Base-by-base conservation (phyloP, 305 asterid species). In the Fraxinus greggii region DNA sequence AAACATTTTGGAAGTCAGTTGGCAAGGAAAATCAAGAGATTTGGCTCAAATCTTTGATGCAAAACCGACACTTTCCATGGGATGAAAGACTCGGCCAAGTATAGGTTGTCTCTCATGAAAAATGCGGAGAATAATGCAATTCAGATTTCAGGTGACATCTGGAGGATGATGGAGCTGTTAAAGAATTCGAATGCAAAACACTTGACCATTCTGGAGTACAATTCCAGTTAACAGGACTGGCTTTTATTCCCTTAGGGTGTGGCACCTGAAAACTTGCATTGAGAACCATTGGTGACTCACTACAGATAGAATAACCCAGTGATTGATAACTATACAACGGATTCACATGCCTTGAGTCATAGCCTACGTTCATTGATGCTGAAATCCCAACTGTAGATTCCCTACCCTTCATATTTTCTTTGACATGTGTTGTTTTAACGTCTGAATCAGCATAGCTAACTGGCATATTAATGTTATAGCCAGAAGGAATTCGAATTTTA, bases 151-250 rank as follows among this genome's bases (percentile, higher is more conserved):
- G 84, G 75, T 79, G 89, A 75, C 73, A 78, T 19, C 77, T 40
- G 38, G 89, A 59, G 21, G 89, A 86, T 70, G 85, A 51, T 19
- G 91, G 67, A 81, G 82, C 83, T 29, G 77, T 54, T 3, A 86
- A 76, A 70, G 91, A 78, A 78, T 63, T 84, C 0, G 89, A 80
- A 56, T 75, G 83, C 63, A 8, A 6, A 13, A 72, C 61, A 48
- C 79, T 73, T 0, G 86, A 77, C 70, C 85, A 86, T 78, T 87
- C 89, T 17, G 82, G 72, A 40, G 81, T 51, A 70, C 84, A 83
- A 51, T 90, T 87, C 98, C 93, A 87, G 76, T 88, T 84, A 5
- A 79, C 88, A 15, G 87, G 59, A 76, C 84, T 69, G 48, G 73
- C 81, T 3, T 80, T 85, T 63, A 63, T 85, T 72, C 81, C 91